Base-by-base conservation (phyloP, 148 eudicot species). In the Amaranthus palmeri region DNA sequence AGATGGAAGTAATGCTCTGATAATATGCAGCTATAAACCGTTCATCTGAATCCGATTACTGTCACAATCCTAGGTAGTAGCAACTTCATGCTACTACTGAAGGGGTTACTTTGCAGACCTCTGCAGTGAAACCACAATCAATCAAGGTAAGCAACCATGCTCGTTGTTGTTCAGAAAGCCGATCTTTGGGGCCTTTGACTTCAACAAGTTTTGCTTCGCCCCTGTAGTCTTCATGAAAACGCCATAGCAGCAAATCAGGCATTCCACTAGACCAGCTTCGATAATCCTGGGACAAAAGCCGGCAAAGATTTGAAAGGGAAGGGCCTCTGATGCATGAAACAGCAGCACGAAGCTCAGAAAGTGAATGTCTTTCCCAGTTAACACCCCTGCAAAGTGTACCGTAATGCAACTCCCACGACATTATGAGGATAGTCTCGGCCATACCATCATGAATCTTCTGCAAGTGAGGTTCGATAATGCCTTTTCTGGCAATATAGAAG, bases 141-240 rank as follows among this genome's bases (percentile, higher is more conserved):
- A 93, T 87, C 64, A 93, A 73, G 53, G 87, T 82, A 50, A 93
- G 85, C 86, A 93, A 74, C 96, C 98, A 93, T 1, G 96, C 98
- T 68, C 96, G 82, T 77, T 93, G 98, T 77, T 93, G 98, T 76
- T 93, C 98, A 44, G 98, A 90, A 65, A 93, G 92, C n/a, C 87
- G 76, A 72, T 93, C 98, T 75, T 79, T 87, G 3, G 95, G 98
- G 59, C 98, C 98, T 79, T 93, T 93, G 63, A 93, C 98, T 85
- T 93, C 98, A 75, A 90, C 98, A 74, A 93, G 90, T 84, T 90
- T 93, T 56, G 98, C 98, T 81, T 93, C 96, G 49, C 98, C 98
- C 54, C 74, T 80, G 49, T 93, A 87, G 43, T 85, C 84, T 67
- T 87, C 92, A 67, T 81, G 82, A 61, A 93, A 89, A 8, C 92